Base-by-base conservation (phyloP, 352 stramenopile species). In the Globisporangium radiosum region DNA sequence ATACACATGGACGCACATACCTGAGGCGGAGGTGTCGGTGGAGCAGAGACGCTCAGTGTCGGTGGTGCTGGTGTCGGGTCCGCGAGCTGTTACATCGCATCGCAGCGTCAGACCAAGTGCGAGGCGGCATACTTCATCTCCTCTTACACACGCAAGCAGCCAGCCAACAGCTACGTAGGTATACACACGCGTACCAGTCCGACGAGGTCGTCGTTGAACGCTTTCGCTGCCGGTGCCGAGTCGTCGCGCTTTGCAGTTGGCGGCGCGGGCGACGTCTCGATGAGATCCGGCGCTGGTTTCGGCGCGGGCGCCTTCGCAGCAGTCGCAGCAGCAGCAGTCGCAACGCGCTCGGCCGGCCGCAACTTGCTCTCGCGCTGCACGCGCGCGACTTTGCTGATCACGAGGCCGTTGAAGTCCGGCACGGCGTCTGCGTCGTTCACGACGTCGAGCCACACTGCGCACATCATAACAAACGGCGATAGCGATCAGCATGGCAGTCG, bases 121-220 rank as follows among this genome's bases (percentile, higher is more conserved):
- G 19, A 1, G 38, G 25, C 3, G 25, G 25, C 25, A 33, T 33
- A 33, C 25, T 33, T 3, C 25, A 33, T 33, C 25, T 33, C 25
- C 25, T 33, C 25, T 33, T 33, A 33, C 33, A n/a, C 4, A 19
- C 17, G 8, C 40, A 54, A 6, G 43, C 37, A 2, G 38, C 14
- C 5, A 55, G 19, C 56, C 10, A n/a, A 17, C 13, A 5, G 43
- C 15, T 13, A 47, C 43, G 42, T 14, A 45, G 42, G 9, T 5
- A 14, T 45, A 14, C 5, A 44, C 7, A 44, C 7, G 69, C 70
- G 64, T 60, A 93, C 83, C 61, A 93, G 70, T 2, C 84, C 84
- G 50, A 93, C 81, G 42, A 93, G 71, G 59, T 93, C 84, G 57
- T 93, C 75, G 38, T 93, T 90, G 56, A 91, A 91, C 7, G 72